Percentiles rank a stretch among this genome's conserved stretches.
phyloP scores from a whole-genome alignment of 108 stramenopile genomes.

The Cyclotella kingstonii region DNA sequence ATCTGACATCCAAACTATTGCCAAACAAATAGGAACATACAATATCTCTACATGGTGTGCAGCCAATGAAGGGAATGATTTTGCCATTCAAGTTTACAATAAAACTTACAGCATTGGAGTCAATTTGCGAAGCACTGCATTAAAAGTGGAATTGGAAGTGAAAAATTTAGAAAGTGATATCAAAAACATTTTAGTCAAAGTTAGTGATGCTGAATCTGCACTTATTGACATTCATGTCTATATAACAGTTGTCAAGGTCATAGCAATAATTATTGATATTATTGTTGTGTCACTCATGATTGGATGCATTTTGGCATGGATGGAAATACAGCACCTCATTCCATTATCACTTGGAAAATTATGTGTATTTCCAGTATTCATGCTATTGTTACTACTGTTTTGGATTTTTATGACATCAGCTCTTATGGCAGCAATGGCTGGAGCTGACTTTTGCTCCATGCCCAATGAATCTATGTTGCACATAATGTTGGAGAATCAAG shows the following conservation, averaged over 20 bases:
- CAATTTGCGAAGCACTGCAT: slow-evolving; percentile 12
- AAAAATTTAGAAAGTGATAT: slow-evolving; percentile 20
- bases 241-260: slow-evolving; percentile 22
- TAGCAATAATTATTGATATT: slow-evolving; percentile 24
- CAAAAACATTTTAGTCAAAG: not conserved
- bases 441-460: slow-evolving; percentile 24
- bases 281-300: slow-evolving; percentile 21
- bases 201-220: slow-evolving; percentile 10
- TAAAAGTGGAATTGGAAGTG: slow-evolving; percentile 23
- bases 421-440: slow-evolving; percentile 30
- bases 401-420: slow-evolving; percentile 25
- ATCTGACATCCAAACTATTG: slow-evolving; percentile 22
- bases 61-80: slow-evolving; percentile 5
- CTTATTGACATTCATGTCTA: slow-evolving; percentile 18
- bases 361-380: slow-evolving; percentile 17
- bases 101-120: slow-evolving; percentile 16
- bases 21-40: slow-evolving; percentile 22
- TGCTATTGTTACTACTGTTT: slow-evolving; percentile 26
- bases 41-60: slow-evolving; percentile 23
- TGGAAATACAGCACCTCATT: slow-evolving; percentile 9
- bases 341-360: slow-evolving; percentile 14
- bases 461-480: slow-evolving; percentile 19
- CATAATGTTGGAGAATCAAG: slow-evolving; percentile 9
- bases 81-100: slow-evolving; percentile 14
- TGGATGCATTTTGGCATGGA: slow-evolving; percentile 27